A percentile compares a stretch with the other conserved stretches of the same genome.
These are phyloP conservation scores for Solanum pennellii DNA, from an alignment of 257 asterid genomes.

Conservation along the genomic window DNA sequence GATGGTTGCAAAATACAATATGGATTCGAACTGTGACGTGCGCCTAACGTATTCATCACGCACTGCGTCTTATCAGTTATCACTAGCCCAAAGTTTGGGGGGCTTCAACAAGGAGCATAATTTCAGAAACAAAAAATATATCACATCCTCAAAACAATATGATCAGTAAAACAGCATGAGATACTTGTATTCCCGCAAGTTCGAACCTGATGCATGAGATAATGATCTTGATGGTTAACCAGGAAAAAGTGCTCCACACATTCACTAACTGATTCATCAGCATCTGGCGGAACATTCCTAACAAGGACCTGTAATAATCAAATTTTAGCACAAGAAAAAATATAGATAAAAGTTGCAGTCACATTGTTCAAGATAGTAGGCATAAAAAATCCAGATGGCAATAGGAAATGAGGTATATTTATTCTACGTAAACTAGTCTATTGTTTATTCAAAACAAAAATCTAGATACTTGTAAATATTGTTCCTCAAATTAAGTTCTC, in stretches of 20 bases:
- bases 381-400: neutral
- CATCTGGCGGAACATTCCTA: slow-evolving; percentile 77
- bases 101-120: slow-evolving; percentile 24
- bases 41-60: neutral
- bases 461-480: neutral
- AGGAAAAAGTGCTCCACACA: slow-evolving; percentile 89
- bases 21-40: neutral
- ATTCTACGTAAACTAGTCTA: neutral
- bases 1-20: neutral
- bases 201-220: slow-evolving; percentile 82
- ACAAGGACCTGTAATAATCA: slow-evolving; percentile 64
- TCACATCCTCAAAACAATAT: neutral
- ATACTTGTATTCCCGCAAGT: neutral
- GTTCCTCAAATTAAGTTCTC: neutral
- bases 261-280: slow-evolving; percentile 75
- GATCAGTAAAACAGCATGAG: neutral
- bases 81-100: neutral
- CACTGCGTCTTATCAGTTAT: neutral
- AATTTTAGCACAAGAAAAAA: neutral
- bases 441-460: neutral
- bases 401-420: neutral
- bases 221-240: slow-evolving; percentile 91
- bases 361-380: neutral
- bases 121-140: slow-evolving; percentile 30
- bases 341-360: neutral